A percentile compares a stretch with the other conserved stretches of the same genome.
phyloP scores from a whole-genome alignment of 805 yeast species.

The Suhomyces canberraensis region DNA sequence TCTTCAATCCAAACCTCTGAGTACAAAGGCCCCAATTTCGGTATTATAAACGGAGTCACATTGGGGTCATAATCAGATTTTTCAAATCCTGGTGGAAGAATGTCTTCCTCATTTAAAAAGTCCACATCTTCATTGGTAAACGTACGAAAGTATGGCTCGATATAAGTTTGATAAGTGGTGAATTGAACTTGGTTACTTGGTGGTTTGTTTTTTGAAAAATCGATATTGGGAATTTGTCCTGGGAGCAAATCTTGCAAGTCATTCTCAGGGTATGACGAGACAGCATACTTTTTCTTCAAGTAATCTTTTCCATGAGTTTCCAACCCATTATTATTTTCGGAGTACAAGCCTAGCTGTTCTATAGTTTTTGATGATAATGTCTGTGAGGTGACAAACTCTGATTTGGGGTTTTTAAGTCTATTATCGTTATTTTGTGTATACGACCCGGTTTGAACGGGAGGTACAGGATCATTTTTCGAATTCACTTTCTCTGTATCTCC shows the following conservation, averaged over 20 bases:
- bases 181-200: constrained; percentile 86
- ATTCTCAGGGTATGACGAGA: constrained; percentile 80
- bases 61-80: constrained; percentile 57
- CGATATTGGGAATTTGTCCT: constrained; percentile 83
- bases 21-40: constrained; percentile 81
- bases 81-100: constrained; percentile 51
- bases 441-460: constrained; percentile 46
- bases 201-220: constrained; percentile 73
- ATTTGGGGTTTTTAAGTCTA: constrained; percentile 63
- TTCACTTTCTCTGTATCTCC: constrained; percentile 15
- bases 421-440: constrained; percentile 56
- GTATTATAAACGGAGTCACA: constrained; percentile 71
- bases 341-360: constrained; percentile 59
- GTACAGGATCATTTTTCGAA: constrained; percentile 33
- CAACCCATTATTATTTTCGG: constrained; percentile 55
- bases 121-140: constrained; percentile 79
- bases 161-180: constrained; percentile 76
- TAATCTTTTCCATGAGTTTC: constrained; percentile 72
- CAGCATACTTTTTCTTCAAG: constrained; percentile 74
- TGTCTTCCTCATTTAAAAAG: constrained; percentile 60
- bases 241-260: constrained; percentile 77
- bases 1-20: constrained; percentile 85
- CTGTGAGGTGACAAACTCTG: constrained; percentile 71
- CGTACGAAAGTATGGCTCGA: constrained; percentile 80
- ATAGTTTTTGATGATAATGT: constrained; percentile 62